Evolutionary conservation across 2,329 filamentous ascomycete genomes (phyloP).

Genomic region (Emericellopsis atlantica): DNA sequence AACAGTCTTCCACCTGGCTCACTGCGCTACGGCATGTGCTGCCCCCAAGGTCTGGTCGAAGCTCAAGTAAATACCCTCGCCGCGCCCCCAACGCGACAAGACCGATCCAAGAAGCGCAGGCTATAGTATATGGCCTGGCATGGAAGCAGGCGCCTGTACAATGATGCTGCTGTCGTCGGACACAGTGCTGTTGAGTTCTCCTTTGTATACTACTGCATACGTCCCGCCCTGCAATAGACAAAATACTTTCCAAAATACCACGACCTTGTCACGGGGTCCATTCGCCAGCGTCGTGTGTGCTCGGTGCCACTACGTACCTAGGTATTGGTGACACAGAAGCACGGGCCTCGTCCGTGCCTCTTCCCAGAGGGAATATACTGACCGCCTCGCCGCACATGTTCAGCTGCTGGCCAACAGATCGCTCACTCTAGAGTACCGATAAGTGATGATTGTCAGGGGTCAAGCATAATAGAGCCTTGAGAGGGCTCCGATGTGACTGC

Average conservation of each 20-base stretch:
- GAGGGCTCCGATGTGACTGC: no score
- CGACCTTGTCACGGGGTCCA: not conserved
- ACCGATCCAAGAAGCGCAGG: not conserved
- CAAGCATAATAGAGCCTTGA: no score
- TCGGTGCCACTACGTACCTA: no score
- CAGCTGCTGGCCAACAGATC: no score
- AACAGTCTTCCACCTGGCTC: conserved; percentile 95
- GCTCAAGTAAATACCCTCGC: conserved; percentile 59
- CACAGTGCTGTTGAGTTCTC: not conserved
- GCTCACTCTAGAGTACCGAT: no score
- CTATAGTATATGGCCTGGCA: not conserved
- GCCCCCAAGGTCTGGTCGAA: conserved; percentile 90
- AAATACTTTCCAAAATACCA: no score
- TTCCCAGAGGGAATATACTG: no score
- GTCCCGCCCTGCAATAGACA: conserved; percentile 2
- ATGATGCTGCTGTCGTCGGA: not conserved
- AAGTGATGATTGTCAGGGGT: no score
- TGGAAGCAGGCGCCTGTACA: not conserved
- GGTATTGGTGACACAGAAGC: no score
- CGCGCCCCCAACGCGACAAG: not conserved
- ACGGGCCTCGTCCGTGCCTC: no score
- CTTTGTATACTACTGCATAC: conserved; percentile 5
- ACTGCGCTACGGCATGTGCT: conserved; percentile 87
- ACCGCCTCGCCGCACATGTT: no score
- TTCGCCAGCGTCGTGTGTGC: no score